A percentile compares a stretch with the other conserved stretches of the same genome.
Evolutionary conservation across 768 basidiomycete genomes (phyloP).

Genomic region (Lentinus brumalis): DNA sequence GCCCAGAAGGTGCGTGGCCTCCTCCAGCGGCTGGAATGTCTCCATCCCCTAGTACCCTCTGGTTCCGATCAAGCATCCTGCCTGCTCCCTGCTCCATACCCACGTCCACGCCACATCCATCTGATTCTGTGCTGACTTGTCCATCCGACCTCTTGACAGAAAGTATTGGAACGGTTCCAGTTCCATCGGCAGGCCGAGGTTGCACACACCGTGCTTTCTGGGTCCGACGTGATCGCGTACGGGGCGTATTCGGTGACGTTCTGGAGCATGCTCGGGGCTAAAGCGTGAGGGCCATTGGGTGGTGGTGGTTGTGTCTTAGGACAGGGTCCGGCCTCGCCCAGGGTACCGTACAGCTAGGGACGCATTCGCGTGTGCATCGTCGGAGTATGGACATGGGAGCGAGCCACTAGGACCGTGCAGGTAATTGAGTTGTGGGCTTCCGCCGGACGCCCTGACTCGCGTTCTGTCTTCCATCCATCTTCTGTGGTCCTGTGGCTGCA

Average conservation of each 20-base stretch:
- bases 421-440: neutral
- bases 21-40: constrained; percentile 8
- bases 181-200: constrained; percentile 37
- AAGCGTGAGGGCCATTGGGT: neutral
- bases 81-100: constrained; percentile 4
- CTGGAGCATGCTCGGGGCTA: constrained; percentile 17
- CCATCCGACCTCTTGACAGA: constrained; percentile 29
- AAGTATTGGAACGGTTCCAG: constrained; percentile 36
- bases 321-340: neutral
- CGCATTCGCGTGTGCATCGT: neutral
- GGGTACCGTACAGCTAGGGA: neutral
- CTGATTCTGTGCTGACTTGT: too few species aligned
- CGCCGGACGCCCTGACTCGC: neutral
- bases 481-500: constrained; percentile 3
- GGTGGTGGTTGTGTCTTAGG: neutral
- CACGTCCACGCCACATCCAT: neutral
- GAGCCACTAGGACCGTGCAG: neutral
- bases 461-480: neutral
- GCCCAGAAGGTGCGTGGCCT: constrained; percentile 37
- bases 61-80: constrained; percentile 15
- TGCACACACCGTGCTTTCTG: constrained; percentile 43
- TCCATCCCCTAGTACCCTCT: neutral
- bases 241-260: constrained; percentile 43
- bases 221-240: constrained; percentile 44
- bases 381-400: constrained; percentile 1